A percentile compares a stretch with the other conserved stretches of the same genome.
These are phyloP conservation scores for Xylaria telfairii DNA, from an alignment of 495 filamentous ascomycete genomes.

Conservation along the genomic window DNA sequence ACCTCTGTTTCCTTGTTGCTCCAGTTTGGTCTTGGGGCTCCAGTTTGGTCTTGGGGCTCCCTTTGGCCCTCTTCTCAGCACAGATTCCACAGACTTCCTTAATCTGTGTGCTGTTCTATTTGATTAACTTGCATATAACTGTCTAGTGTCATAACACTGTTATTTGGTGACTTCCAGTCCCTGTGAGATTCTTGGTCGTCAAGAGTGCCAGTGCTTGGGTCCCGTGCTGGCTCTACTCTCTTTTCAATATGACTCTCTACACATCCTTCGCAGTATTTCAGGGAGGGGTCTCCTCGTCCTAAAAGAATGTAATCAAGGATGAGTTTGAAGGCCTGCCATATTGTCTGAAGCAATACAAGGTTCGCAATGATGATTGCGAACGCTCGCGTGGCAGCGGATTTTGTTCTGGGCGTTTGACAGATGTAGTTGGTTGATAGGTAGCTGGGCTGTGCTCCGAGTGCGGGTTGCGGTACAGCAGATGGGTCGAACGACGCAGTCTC, in stretches of 20 bases:
- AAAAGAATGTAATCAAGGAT: not conserved
- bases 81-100: too few species aligned
- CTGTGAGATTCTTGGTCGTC: too few species aligned
- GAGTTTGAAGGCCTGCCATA: constrained; percentile 9
- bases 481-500: not conserved
- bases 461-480: not conserved
- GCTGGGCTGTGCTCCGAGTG: not conserved
- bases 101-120: too few species aligned
- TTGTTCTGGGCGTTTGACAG: not conserved
- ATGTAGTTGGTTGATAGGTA: constrained; percentile 2
- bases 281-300: not conserved
- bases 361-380: not conserved
- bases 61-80: too few species aligned
- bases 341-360: not conserved
- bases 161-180: too few species aligned
- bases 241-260: not conserved
- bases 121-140: too few species aligned
- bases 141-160: too few species aligned
- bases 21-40: too few species aligned
- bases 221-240: too few species aligned
- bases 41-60: too few species aligned
- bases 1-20: too few species aligned
- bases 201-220: too few species aligned
- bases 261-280: not conserved
- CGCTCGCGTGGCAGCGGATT: not conserved